Percentiles rank a stretch among this genome's conserved stretches.
Evolutionary conservation across 805 yeast species (phyloP).

Genomic region (Grigorovia yakushimaensis): DNA sequence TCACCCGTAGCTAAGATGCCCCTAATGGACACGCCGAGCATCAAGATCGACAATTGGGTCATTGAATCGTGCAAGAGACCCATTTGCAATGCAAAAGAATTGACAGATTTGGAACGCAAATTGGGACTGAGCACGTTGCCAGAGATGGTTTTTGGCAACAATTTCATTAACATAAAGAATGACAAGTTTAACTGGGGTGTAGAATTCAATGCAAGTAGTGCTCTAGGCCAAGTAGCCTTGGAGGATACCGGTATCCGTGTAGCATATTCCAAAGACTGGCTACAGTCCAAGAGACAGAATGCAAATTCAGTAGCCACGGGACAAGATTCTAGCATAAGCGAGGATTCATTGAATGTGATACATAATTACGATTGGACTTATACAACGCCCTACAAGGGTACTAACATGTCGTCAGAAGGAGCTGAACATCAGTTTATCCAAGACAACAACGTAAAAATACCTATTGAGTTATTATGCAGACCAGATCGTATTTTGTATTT

Average conservation of each 20-base stretch:
- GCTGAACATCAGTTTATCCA: constrained; percentile 13
- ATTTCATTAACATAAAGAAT: constrained; percentile 41
- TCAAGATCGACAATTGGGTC: constrained; percentile 62
- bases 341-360: constrained; percentile 46
- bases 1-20: constrained; percentile 62
- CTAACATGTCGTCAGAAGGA: constrained; percentile 18
- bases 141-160: constrained; percentile 95
- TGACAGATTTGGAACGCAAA: constrained; percentile 53
- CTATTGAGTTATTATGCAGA: constrained; percentile 54
- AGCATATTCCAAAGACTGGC: constrained; percentile 84
- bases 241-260: constrained; percentile 56
- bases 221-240: constrained; percentile 40
- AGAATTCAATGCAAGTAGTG: constrained; percentile 69
- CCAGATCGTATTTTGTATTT: constrained; percentile 84
- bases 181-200: constrained; percentile 32
- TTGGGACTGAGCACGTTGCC: constrained; percentile 72
- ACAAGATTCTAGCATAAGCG: no score
- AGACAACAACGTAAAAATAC: constrained; percentile 38
- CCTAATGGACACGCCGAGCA: constrained; percentile 56
- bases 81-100: constrained; percentile 61
- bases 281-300: constrained; percentile 32
- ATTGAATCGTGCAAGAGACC: constrained; percentile 66
- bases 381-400: constrained; percentile 68
- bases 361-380: constrained; percentile 97
- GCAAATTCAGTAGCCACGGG: no score